Evolutionary conservation across 2,329 filamentous ascomycete genomes (phyloP).

Genomic region (Penicillium sp.): DNA sequence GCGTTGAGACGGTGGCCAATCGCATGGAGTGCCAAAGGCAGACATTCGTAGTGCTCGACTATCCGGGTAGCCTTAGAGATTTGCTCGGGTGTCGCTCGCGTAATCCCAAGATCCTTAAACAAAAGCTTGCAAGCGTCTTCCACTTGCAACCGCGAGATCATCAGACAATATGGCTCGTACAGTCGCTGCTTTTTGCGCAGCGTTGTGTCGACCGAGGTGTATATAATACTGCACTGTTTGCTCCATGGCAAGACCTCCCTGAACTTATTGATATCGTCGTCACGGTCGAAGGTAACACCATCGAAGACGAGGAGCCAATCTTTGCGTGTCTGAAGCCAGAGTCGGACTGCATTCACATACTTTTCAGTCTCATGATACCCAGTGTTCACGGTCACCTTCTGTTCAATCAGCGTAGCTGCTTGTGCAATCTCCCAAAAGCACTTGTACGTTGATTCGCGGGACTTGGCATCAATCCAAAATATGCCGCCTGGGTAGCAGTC

Average conservation of each 20-base stretch:
- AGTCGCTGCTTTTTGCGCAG: constrained; percentile 56
- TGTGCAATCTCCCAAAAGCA: constrained; percentile 67
- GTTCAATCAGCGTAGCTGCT: constrained; percentile 53
- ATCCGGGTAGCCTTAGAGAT: constrained; percentile 59
- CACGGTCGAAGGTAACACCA: constrained; percentile 61
- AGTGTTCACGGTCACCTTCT: constrained; percentile 40
- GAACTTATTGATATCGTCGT: constrained; percentile 52
- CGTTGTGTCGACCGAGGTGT: constrained; percentile 66
- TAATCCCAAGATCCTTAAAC: constrained; percentile 62
- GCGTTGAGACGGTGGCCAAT: constrained; percentile 63
- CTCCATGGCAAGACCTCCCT: constrained; percentile 64
- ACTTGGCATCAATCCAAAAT: constrained; percentile 69
- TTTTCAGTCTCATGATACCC: constrained; percentile 44
- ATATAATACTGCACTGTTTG: constrained; percentile 64
- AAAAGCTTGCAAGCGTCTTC: constrained; percentile 62
- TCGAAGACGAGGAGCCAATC: constrained; percentile 69
- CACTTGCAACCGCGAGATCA: constrained; percentile 55
- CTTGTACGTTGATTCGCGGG: constrained; percentile 57
- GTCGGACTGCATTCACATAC: constrained; percentile 58
- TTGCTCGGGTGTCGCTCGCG: constrained; percentile 56
- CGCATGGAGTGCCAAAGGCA: constrained; percentile 68
- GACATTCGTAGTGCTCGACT: constrained; percentile 62
- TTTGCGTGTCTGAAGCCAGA: constrained; percentile 62
- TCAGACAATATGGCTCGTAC: constrained; percentile 60
- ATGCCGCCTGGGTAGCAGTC: constrained; percentile 63